A percentile compares a stretch with the other conserved stretches of the same genome.
Conservation (phyloP, 1,284 basidiomycete species). For the Fomitopsis schrenkii region DNA sequence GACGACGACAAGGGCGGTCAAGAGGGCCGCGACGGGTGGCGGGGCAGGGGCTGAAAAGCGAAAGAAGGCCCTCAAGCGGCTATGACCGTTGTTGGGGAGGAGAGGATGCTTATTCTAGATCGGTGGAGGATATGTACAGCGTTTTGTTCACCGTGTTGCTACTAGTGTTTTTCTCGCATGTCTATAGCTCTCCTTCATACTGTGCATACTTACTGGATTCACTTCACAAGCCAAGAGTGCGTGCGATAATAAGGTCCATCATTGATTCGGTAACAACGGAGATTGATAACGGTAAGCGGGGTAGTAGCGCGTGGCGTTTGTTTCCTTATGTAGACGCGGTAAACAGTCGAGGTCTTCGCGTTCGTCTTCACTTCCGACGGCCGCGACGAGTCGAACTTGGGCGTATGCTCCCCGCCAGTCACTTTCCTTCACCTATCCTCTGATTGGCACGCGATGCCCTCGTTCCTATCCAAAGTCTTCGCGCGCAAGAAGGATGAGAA, state of each 20-base stretch:
- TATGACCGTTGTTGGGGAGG: constrained; percentile 38
- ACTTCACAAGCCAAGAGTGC: no score
- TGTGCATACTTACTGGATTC: background rate
- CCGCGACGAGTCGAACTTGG: constrained; percentile 2
- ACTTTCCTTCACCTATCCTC: constrained; percentile 3
- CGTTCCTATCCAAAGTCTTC: constrained; percentile 73
- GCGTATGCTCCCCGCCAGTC: background rate
- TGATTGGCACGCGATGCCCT: constrained; percentile 48
- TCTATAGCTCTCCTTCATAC: background rate
- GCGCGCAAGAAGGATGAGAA: constrained; percentile 66
- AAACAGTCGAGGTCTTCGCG: background rate
- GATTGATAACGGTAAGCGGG: background rate
- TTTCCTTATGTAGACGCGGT: background rate
- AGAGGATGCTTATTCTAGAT: constrained; percentile 4
- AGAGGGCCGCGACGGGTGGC: constrained; percentile 55
- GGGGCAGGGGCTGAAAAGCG: constrained; percentile 65
- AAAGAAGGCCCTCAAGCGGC: constrained; percentile 79
- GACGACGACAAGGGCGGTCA: constrained; percentile 53
- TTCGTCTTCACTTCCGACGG: background rate
- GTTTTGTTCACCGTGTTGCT: background rate
- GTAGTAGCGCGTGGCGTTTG: background rate
- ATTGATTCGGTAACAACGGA: background rate
- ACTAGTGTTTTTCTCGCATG: background rate
- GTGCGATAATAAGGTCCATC: background rate
- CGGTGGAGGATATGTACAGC: background rate